A percentile compares a stretch with the other conserved stretches of the same genome.
Conservation (phyloP, 1,284 basidiomycete genomes). For the Takashimella koratensis region DNA sequence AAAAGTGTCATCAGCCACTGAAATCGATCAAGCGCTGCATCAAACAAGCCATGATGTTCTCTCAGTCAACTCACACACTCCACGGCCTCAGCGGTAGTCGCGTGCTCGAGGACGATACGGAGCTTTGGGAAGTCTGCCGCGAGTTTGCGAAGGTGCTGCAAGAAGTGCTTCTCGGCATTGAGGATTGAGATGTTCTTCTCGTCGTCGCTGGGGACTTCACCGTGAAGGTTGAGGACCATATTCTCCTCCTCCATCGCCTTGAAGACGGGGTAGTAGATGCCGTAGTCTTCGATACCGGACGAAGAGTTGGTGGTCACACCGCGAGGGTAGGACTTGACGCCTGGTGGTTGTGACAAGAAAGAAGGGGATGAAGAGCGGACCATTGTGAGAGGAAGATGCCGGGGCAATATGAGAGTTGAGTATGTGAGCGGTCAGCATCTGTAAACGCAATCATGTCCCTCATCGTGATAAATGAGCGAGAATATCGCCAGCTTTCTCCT, state of each 20-base stretch:
- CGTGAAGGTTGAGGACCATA: conserved; percentile 95
- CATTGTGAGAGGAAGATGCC: no score
- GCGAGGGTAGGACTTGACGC: conserved; percentile 95
- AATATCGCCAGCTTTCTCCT: no score
- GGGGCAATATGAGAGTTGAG: no score
- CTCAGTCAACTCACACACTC: conserved; percentile 64
- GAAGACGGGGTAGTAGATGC: conserved; percentile 90
- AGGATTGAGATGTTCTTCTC: conserved; percentile 84
- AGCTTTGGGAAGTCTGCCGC: conserved; percentile 84
- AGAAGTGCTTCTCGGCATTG: conserved; percentile 88
- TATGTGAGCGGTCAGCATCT: no score
- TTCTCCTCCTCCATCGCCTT: conserved; percentile 88
- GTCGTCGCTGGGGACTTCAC: conserved; percentile 91
- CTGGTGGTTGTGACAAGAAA: conserved; percentile 52
- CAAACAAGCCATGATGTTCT: neutral
- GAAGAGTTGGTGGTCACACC: conserved; percentile 98
- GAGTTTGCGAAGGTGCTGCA: conserved; percentile 80
- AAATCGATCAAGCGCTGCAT: no score
- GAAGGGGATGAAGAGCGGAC: no score
- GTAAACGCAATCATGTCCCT: no score
- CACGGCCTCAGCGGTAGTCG: conserved; percentile 95
- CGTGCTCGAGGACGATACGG: conserved; percentile 96
- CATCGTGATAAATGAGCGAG: no score
- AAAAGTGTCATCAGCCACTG: neutral
- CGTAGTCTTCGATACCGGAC: conserved; percentile 94